A percentile compares a stretch with the other conserved stretches of the same genome.
These are phyloP conservation scores for Gautieria morchelliformis DNA, from an alignment of 768 basidiomycete genomes.

Conservation along the genomic window DNA sequence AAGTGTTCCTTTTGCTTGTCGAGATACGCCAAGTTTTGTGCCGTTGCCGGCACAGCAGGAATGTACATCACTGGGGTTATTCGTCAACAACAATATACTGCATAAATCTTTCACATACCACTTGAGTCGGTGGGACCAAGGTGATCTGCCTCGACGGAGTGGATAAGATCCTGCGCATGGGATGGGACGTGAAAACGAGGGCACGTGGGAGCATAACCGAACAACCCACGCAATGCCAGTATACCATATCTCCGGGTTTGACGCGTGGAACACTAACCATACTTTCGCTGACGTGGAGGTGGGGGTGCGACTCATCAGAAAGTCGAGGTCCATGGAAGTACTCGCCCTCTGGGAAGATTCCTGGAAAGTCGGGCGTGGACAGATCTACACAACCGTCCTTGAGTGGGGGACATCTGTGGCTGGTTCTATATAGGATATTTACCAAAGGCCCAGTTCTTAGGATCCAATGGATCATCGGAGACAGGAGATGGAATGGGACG, in stretches of 20 bases:
- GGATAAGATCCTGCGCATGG: constrained; percentile 32
- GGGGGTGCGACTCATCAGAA: constrained; percentile 52
- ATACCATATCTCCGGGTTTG: constrained; percentile 67
- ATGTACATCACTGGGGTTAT: constrained; percentile 60
- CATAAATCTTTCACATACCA: constrained; percentile 1
- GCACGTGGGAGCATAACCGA: not conserved
- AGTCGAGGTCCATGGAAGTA: constrained; percentile 33
- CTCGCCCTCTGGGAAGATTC: constrained; percentile 31
- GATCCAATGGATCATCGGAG: constrained; percentile 34
- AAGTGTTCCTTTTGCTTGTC: constrained; percentile 54
- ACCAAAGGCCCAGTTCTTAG: constrained; percentile 50
- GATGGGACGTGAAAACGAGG: not conserved
- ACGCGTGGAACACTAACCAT: constrained; percentile 65
- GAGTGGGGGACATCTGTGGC: not conserved
- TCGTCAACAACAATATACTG: too few species aligned
- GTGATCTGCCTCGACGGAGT: constrained; percentile 49
- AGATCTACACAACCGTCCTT: constrained; percentile 27
- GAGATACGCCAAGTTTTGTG: constrained; percentile 51
- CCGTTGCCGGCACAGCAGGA: constrained; percentile 58
- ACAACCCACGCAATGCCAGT: constrained; percentile 55
- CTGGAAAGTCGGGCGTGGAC: constrained; percentile 41
- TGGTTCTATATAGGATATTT: not conserved
- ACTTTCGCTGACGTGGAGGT: constrained; percentile 49
- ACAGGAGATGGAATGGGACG: constrained; percentile 31
- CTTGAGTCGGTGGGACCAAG: constrained; percentile 25